phyloP scores from a whole-genome alignment of 108 stramenopile species.

The Seminavis robusta region DNA sequence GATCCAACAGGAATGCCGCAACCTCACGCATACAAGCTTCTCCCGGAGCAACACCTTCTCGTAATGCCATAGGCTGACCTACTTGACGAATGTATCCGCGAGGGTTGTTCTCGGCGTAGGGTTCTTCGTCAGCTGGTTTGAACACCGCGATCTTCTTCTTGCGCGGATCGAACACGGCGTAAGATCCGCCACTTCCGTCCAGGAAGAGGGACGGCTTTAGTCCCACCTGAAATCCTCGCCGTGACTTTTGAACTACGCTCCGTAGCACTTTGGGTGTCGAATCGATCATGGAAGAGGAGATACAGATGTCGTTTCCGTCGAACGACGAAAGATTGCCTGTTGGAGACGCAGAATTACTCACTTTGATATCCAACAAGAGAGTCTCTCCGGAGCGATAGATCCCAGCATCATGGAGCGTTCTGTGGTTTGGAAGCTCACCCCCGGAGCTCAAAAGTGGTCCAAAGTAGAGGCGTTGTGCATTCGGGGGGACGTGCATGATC shows the following conservation, averaged over 20 bases:
- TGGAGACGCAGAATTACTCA: slow-evolving; percentile 8
- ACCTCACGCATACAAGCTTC: slow-evolving; percentile 96
- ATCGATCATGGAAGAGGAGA: slow-evolving; percentile 66
- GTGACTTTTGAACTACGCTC: slow-evolving; percentile 52
- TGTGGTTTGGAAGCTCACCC: slow-evolving; percentile 71
- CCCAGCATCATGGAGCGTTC: slow-evolving; percentile 82
- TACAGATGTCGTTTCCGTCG: slow-evolving; percentile 50
- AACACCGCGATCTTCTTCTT: slow-evolving; percentile 90
- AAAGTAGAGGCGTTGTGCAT: slow-evolving; percentile 69
- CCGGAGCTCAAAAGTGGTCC: slow-evolving; percentile 65
- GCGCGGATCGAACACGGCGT: slow-evolving; percentile 86
- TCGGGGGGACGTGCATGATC: slow-evolving; percentile 61
- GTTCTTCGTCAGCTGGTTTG: slow-evolving; percentile 98
- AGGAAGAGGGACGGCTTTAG: slow-evolving; percentile 85
- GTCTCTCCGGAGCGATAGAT: slow-evolving; percentile 83
- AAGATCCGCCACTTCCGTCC: slow-evolving; percentile 97
- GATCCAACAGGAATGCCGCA: slow-evolving; percentile 95
- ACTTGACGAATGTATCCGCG: slow-evolving; percentile 67
- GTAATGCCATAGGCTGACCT: slow-evolving; percentile 42
- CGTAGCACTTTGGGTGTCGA: slow-evolving; percentile 54
- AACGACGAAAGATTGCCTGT: slow-evolving; percentile 32
- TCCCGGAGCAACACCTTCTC: slow-evolving; percentile 90
- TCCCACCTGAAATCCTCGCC: slow-evolving; percentile 65
- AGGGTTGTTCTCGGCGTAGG: slow-evolving; percentile 96
- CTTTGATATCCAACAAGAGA: slow-evolving; percentile 67